A percentile compares a stretch with the other conserved stretches of the same genome.
Conservation (phyloP, 1,284 basidiomycete genomes). For the Ganoderma resinaceum region DNA sequence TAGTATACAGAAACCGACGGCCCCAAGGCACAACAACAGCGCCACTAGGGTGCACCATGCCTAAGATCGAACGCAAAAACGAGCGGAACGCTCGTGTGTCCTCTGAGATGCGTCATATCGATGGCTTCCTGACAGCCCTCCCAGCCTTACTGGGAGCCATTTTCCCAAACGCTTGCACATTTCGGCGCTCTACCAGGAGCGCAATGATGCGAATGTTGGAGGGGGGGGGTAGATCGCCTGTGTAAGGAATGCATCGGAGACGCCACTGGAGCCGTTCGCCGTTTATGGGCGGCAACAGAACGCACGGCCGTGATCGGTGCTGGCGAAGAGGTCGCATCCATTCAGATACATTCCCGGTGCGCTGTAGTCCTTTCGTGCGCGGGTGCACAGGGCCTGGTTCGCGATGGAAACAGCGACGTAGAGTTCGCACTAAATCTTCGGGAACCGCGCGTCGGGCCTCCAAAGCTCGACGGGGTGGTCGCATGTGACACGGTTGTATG, state of each 20-base stretch:
- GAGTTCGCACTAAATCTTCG: conserved; percentile 8
- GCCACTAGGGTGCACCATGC: not conserved
- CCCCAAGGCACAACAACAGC: conserved; percentile 2
- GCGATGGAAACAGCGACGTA: conserved; percentile 5
- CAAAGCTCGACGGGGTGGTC: not conserved
- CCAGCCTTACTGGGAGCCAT: not conserved
- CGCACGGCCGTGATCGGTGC: not conserved
- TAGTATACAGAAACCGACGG: not conserved
- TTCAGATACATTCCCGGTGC: not conserved
- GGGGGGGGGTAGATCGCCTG: not conserved
- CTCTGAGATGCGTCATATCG: not conserved
- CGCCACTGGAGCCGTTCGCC: not conserved
- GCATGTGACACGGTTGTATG: not conserved
- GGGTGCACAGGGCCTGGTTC: not conserved
- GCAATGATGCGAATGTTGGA: not conserved
- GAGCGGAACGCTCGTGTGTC: conserved; percentile 2
- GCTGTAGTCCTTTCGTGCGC: not conserved
- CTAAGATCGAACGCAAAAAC: not conserved
- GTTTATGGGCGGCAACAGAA: not conserved
- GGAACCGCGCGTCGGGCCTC: not conserved
- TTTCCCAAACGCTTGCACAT: not conserved
- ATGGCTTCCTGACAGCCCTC: not conserved
- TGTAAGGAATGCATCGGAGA: not conserved
- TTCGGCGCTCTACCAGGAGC: not conserved
- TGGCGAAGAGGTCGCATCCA: not conserved